These are phyloP conservation scores for Poa annua DNA, from an alignment of 176 grass and related monocot genomes.

Conservation along the genomic window DNA sequence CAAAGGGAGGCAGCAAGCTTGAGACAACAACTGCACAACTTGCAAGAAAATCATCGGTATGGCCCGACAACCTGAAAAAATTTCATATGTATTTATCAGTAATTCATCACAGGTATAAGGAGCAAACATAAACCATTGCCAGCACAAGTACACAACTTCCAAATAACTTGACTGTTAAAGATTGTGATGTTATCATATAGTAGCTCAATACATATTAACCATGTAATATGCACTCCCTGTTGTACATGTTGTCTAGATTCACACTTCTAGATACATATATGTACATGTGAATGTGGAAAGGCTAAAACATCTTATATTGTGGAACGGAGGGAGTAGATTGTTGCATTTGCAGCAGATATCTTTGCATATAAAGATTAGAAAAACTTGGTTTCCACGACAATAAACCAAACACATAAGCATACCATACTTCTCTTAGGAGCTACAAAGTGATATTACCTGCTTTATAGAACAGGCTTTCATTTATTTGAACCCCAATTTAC, in stretches of 20 bases:
- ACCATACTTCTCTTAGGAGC: conserved; percentile 3
- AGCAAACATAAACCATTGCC: not conserved
- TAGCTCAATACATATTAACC: not conserved
- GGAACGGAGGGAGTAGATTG: too few species aligned
- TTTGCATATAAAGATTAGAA: conserved; percentile 8
- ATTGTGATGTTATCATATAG: not conserved
- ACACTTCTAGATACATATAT: too few species aligned
- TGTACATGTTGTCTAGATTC: too few species aligned
- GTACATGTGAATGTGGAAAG: too few species aligned
- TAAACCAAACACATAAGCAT: conserved; percentile 23
- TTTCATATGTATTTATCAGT: not conserved
- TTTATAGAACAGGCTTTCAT: not conserved
- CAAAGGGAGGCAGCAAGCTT: conserved; percentile 94
- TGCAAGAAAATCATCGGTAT: conserved; percentile 98
- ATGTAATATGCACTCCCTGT: conserved; percentile 7
- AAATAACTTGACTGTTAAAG: not conserved
- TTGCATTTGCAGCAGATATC: conserved; percentile 13
- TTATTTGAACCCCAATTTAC: conserved; percentile 25
- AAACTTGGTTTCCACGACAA: not conserved
- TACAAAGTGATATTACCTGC: conserved; percentile 7
- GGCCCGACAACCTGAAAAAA: conserved; percentile 43
- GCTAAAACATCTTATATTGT: too few species aligned
- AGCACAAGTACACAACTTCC: not conserved
- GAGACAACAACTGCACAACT: conserved; percentile 98
- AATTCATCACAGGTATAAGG: not conserved